A percentile compares a stretch with the other conserved stretches of the same genome.
phyloP scores from a whole-genome alignment of 2,329 filamentous ascomycete genomes.

The Calonectria naviculata region DNA sequence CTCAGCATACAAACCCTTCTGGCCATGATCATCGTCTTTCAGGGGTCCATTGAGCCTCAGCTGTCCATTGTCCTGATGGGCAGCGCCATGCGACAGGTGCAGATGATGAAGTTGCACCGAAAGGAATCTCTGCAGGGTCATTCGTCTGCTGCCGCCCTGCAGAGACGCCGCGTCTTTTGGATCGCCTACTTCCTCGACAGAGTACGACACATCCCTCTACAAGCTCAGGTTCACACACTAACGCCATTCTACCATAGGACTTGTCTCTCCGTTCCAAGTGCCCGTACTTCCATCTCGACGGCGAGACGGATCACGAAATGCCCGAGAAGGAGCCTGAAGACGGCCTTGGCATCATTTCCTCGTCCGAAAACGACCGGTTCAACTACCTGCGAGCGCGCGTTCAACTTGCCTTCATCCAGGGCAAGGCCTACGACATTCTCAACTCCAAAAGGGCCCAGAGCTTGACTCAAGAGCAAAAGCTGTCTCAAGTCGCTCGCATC shows the following conservation, averaged over 20 bases:
- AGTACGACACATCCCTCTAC: background rate
- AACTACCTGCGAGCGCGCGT: constrained; percentile 27
- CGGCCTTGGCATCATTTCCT: constrained; percentile 23
- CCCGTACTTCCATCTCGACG: constrained; percentile 48
- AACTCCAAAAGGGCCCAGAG: constrained; percentile 16
- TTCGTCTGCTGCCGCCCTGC: constrained; percentile 18
- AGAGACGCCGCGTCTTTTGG: constrained; percentile 50
- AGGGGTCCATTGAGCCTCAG: constrained; percentile 45
- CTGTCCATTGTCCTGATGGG: constrained; percentile 46
- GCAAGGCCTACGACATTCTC: constrained; percentile 30
- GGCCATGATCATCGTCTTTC: constrained; percentile 47
- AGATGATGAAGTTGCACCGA: constrained; percentile 46
- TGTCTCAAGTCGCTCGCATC: background rate
- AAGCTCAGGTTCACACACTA: background rate
- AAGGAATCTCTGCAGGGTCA: constrained; percentile 12
- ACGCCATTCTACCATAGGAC: constrained; percentile 36
- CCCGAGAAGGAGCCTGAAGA: constrained; percentile 27
- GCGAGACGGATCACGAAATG: constrained; percentile 48
- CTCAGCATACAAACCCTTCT: constrained; percentile 48
- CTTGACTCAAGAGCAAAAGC: constrained; percentile 16
- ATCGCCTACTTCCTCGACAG: constrained; percentile 49
- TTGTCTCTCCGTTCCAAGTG: constrained; percentile 47
- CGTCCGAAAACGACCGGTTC: constrained; percentile 12
- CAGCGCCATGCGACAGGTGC: constrained; percentile 46
- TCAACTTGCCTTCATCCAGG: constrained; percentile 33